A percentile compares a stretch with the other conserved stretches of the same genome.
Evolutionary conservation across 129 eudicot species (phyloP).

Genomic region (Pseudognaphalium luteoalbum): DNA sequence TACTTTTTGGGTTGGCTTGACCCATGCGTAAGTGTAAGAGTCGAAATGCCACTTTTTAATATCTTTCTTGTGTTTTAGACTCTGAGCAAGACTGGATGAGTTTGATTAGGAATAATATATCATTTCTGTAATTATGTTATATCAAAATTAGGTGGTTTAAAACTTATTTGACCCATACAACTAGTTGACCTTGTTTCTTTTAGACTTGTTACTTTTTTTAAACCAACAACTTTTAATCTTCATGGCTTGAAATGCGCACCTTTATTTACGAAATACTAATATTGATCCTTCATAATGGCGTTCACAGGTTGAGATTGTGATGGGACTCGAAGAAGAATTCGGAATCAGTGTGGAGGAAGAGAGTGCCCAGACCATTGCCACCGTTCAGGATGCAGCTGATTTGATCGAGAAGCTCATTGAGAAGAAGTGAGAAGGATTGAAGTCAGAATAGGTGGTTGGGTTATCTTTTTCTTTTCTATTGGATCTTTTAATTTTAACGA

Average conservation of each 20-base stretch:
- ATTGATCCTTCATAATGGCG: neutral
- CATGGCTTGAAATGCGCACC: neutral
- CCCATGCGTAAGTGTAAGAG: neutral
- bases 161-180: neutral
- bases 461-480: constrained; percentile 16
- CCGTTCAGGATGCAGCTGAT: constrained; percentile 92
- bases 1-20: neutral
- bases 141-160: too few relatives aligned
- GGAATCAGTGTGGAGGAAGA: constrained; percentile 87
- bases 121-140: neutral
- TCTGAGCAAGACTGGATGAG: neutral
- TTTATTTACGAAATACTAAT: neutral
- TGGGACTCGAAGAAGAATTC: constrained; percentile 92
- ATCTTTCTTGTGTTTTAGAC: neutral
- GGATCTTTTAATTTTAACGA: constrained; percentile 16
- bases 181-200: too few relatives aligned
- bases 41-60: too few relatives aligned
- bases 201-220: too few relatives aligned
- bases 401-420: constrained; percentile 70
- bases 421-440: constrained; percentile 27
- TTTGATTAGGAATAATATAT: neutral
- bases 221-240: neutral
- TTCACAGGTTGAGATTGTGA: constrained; percentile 87
- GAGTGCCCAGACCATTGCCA: constrained; percentile 75
- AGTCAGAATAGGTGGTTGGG: constrained; percentile 18